Conservation (phyloP, 2,329 filamentous ascomycete species). For the Pseudocercospora cruenta region DNA sequence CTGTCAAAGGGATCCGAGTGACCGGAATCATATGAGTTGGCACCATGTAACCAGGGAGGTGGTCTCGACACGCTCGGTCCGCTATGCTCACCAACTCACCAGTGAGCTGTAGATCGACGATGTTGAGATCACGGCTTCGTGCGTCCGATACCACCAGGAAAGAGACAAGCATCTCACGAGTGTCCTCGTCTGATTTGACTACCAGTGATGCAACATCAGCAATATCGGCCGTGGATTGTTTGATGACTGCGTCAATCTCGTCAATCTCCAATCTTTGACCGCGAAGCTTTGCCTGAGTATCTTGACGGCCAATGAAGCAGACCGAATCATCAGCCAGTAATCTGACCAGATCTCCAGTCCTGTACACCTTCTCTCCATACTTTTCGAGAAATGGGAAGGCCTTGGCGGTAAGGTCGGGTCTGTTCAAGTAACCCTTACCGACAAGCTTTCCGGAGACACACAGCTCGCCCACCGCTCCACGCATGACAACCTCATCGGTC, state of each 20-base stretch:
- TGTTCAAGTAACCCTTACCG: slow-evolving; percentile 84
- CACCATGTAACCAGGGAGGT: slow-evolving; percentile 84
- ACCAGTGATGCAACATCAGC: slow-evolving; percentile 78
- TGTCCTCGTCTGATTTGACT: slow-evolving; percentile 68
- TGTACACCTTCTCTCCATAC: slow-evolving; percentile 64
- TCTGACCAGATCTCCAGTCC: slow-evolving; percentile 86
- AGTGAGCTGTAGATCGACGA: slow-evolving; percentile 42
- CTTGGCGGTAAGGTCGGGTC: slow-evolving; percentile 74
- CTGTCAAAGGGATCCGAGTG: slow-evolving; percentile 73
- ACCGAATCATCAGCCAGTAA: slow-evolving; percentile 80
- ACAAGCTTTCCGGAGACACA: slow-evolving; percentile 87
- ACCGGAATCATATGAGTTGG: slow-evolving; percentile 80
- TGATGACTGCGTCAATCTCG: slow-evolving; percentile 86
- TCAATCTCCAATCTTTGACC: slow-evolving; percentile 87
- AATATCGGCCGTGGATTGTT: slow-evolving; percentile 59
- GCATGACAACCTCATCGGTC: slow-evolving; percentile 71
- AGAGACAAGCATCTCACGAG: slow-evolving; percentile 81
- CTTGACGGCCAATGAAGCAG: slow-evolving; percentile 82
- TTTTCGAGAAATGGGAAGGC: slow-evolving; percentile 69
- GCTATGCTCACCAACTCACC: slow-evolving; percentile 33
- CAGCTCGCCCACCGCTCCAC: slow-evolving; percentile 81
- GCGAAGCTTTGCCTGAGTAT: slow-evolving; percentile 90
- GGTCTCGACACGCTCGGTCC: slow-evolving; percentile 64
- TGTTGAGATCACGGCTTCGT: slow-evolving; percentile 31
- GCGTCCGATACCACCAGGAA: slow-evolving; percentile 58